Percentiles rank a stretch among this genome's conserved stretches.
Conservation (phyloP, 169 alveolate species). For the Babesia ovata region DNA sequence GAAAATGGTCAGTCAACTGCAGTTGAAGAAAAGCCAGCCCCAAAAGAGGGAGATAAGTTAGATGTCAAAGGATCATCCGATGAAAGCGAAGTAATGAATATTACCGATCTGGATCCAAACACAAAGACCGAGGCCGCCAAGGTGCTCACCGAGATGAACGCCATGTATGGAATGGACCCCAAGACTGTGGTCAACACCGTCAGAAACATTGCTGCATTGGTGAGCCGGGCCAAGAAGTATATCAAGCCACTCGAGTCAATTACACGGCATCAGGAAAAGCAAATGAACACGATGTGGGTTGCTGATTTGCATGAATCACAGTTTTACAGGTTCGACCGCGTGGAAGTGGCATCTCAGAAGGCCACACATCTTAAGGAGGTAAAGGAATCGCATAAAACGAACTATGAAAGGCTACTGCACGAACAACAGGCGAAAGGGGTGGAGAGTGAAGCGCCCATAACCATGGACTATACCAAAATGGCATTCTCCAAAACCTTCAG, state of each 20-base stretch:
- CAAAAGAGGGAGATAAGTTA: neutral
- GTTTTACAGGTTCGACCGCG: conserved; percentile 75
- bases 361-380: conserved; percentile 55
- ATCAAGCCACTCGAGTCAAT: conserved; percentile 85
- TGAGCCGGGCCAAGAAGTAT: conserved; percentile 81
- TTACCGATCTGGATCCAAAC: conserved; percentile 42
- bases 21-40: neutral
- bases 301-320: conserved; percentile 56
- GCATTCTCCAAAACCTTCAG: conserved; percentile 81
- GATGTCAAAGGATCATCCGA: neutral
- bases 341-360: conserved; percentile 73
- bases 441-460: conserved; percentile 77
- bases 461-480: conserved; percentile 77
- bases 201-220: conserved; percentile 78
- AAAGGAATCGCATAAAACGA: conserved; percentile 29
- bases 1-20: neutral
- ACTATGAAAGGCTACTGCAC: conserved; percentile 39
- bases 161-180: conserved; percentile 86
- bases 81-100: neutral
- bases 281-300: conserved; percentile 76
- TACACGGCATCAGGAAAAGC: conserved; percentile 73
- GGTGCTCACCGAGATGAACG: conserved; percentile 74
- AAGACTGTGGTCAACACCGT: conserved; percentile 78
- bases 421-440: conserved; percentile 77
- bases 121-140: conserved; percentile 56